phyloP scores from a whole-genome alignment of 139 green algal species.

The Trebouxia sp. region DNA sequence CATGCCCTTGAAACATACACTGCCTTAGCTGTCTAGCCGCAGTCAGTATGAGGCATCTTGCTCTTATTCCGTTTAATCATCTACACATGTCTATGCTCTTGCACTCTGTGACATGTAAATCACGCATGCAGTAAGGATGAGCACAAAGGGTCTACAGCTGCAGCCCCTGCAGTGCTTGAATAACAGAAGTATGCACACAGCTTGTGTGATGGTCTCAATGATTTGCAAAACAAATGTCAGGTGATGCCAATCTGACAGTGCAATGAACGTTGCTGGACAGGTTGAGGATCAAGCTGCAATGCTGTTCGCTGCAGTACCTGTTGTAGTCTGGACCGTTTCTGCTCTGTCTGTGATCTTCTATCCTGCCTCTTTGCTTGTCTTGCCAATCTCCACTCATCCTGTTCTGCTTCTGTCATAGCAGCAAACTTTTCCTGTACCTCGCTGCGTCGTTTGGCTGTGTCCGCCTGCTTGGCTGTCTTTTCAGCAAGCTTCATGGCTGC shows the following conservation, averaged over 20 bases:
- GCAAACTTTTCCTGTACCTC: conserved; percentile 22
- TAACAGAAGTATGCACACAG: neutral
- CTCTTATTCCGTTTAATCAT: neutral
- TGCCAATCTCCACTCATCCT: neutral
- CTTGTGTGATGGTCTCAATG: neutral
- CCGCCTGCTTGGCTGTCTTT: conserved; percentile 19
- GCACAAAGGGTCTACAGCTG: neutral
- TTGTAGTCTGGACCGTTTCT: neutral
- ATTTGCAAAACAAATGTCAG: neutral
- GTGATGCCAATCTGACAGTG: neutral
- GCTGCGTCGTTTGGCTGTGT: neutral
- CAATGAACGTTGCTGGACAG: neutral
- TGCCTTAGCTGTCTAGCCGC: neutral
- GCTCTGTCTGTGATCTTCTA: neutral
- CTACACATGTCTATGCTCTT: too few relatives aligned
- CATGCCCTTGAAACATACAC: conserved; percentile 15
- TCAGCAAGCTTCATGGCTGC: conserved; percentile 18
- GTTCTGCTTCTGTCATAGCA: conserved; percentile 26
- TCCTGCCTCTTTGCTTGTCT: neutral
- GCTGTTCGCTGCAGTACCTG: neutral
- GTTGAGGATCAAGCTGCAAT: neutral
- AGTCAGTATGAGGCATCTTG: neutral
- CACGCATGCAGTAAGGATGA: neutral
- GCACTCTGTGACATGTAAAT: too few relatives aligned
- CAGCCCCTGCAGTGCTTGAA: neutral